These are phyloP conservation scores for Panus rudis DNA, from an alignment of 768 basidiomycete species.

Conservation along the genomic window DNA sequence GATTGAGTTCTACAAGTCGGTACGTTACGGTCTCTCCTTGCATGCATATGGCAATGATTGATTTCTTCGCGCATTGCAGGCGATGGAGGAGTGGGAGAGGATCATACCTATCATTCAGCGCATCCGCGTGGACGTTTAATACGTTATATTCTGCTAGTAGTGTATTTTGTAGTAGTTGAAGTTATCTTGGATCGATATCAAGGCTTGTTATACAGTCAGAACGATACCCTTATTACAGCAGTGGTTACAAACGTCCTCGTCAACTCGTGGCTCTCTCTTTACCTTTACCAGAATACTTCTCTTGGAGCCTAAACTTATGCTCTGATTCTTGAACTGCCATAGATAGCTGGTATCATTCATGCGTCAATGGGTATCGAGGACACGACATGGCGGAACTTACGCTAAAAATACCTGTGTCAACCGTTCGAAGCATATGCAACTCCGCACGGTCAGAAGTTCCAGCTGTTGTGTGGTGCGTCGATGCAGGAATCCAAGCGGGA, in stretches of 20 bases:
- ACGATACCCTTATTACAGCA: background rate
- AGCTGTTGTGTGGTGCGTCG: conserved; percentile 58
- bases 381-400: conserved; percentile 32
- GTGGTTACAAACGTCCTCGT: too few relatives aligned
- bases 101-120: conserved; percentile 91
- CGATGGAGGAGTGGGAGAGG: conserved; percentile 97
- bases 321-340: conserved; percentile 77
- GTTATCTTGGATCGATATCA: background rate
- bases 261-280: conserved; percentile 18
- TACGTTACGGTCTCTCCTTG: conserved; percentile 21
- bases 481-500: conserved; percentile 76
- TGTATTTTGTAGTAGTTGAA: conserved; percentile 1
- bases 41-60: background rate
- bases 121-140: conserved; percentile 85
- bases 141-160: conserved; percentile 8
- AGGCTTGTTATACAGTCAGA: too few relatives aligned
- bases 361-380: background rate
- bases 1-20: conserved; percentile 89
- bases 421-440: conserved; percentile 68
- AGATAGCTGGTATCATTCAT: conserved; percentile 43
- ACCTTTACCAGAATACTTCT: conserved; percentile 12
- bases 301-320: conserved; percentile 41
- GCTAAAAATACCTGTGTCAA: conserved; percentile 80
- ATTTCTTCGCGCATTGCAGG: conserved; percentile 31
- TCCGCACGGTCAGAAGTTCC: conserved; percentile 61